Evolutionary conservation across 257 asterid species (phyloP).

Genomic region (Solanum chaucha): DNA sequence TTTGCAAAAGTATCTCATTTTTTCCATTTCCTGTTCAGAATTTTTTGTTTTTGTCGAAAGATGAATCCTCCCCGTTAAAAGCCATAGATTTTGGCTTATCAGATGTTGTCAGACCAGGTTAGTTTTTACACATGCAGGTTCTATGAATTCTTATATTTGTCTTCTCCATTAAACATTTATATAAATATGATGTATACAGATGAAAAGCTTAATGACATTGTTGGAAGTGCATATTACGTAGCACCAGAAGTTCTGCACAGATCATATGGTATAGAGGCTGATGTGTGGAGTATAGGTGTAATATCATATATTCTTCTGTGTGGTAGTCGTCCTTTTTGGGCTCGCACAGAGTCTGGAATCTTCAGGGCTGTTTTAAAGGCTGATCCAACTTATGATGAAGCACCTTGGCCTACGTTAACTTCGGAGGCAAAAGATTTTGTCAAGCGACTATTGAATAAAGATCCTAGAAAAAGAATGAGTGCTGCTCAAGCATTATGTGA

Average conservation of each 20-base stretch:
- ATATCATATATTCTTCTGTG: constrained; percentile 52
- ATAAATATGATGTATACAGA: constrained; percentile 24
- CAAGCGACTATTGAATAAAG: constrained; percentile 39
- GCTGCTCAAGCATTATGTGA: constrained; percentile 73
- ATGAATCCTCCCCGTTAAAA: constrained; percentile 43
- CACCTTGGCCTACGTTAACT: constrained; percentile 52
- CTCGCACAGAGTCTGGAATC: constrained; percentile 61
- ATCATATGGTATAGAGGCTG: constrained; percentile 40
- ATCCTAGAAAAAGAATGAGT: constrained; percentile 51
- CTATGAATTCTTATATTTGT: neutral
- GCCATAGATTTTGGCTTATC: constrained; percentile 66
- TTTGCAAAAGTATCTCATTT: neutral
- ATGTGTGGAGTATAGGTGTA: constrained; percentile 44
- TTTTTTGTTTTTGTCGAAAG: constrained; percentile 45
- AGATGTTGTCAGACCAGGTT: constrained; percentile 55
- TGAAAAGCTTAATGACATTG: constrained; percentile 57
- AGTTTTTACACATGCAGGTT: neutral
- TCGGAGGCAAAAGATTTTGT: constrained; percentile 49
- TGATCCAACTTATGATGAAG: constrained; percentile 45
- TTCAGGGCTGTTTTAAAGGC: constrained; percentile 49
- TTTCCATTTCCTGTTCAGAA: constrained; percentile 28
- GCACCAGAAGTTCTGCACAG: constrained; percentile 47
- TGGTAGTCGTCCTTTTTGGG: constrained; percentile 74
- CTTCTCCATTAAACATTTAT: neutral
- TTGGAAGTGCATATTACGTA: constrained; percentile 53